Evolutionary conservation across 2,329 filamentous ascomycete genomes (phyloP), one percentile per base, ranked within the genome.

Genomic region (Penicillium sp.): DNA sequence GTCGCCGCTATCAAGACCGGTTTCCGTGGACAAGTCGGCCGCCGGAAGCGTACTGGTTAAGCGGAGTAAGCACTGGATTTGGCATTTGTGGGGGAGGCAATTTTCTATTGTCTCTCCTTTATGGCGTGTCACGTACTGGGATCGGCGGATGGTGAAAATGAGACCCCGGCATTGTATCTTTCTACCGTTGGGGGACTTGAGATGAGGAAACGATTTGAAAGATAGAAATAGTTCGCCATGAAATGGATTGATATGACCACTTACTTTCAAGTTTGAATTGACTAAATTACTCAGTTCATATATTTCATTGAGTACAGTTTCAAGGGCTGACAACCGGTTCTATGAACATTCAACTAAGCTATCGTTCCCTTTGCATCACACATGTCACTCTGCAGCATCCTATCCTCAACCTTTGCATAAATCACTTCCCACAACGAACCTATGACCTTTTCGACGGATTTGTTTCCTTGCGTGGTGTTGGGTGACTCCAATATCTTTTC

Each of bases 1-100:
- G 93, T 97, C 74, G 91, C 91, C 58, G 92, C 94, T 66, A 99
- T 99, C 89, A 99, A 99, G 88, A 96, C 92, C 59, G 94, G 94
- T 92, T 99, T 99, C 92, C 95, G 92, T 71, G 94, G 94, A 77
- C 94, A 97, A 81, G 90, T 99, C 77, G 94, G 94, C 76, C 97
- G 97, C 89, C 89, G 94, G 85, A 94, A 87, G 84, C 95, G 95
- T 85, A 85, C 90, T 77, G 89, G 83, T 77, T 95, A 92, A 83
- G 67, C 54, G 54, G 50, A 50, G 59, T 54, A 49, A 49, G 35
- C 47, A 46, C 53, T 31, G 41, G 29, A 51, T 46, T 46, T 50
- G 43, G 49, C 44, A 58, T 53, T 57, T 56, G 42, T 55, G 58
- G 54, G 25, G 23, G 46, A 53, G 60, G 56, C 53, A 55, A 48